Evolutionary conservation across 2,329 filamentous ascomycete genomes (phyloP).

Genomic region (Xylaria arbuscula): DNA sequence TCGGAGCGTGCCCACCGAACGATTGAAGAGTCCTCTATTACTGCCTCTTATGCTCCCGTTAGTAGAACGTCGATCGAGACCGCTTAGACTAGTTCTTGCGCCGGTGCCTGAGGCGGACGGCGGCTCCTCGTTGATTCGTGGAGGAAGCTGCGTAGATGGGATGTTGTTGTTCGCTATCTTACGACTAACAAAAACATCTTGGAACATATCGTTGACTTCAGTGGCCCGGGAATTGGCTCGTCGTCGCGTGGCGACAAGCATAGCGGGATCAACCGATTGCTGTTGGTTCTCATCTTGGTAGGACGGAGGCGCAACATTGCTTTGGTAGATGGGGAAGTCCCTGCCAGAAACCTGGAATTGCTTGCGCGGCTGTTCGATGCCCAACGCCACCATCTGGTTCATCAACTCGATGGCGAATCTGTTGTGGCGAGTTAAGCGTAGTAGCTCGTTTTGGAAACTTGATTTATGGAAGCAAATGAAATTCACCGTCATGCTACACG

Average conservation of each 20-base stretch:
- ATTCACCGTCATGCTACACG: conserved; percentile 87
- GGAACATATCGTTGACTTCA: conserved; percentile 54
- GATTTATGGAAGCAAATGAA: conserved; percentile 98
- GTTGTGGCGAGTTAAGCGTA: conserved; percentile 90
- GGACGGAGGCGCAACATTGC: conserved; percentile 51
- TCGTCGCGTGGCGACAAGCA: conserved; percentile 45
- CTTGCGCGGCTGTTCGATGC: conserved; percentile 85
- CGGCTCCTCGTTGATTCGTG: conserved; percentile 46
- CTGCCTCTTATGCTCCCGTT: conserved; percentile 38
- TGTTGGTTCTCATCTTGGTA: conserved; percentile 41
- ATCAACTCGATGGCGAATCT: conserved; percentile 94
- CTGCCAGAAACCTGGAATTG: conserved; percentile 75
- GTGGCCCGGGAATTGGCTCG: conserved; percentile 45
- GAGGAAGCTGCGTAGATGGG: conserved; percentile 40
- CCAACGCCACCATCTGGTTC: conserved; percentile 82
- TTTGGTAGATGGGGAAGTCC: conserved; percentile 71
- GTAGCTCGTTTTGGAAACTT: conserved; percentile 93
- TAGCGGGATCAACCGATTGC: conserved; percentile 42
- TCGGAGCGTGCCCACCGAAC: conserved; percentile 41
- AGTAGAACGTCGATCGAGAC: conserved; percentile 38
- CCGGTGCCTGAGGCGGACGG: conserved; percentile 44
- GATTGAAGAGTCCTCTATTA: conserved; percentile 40
- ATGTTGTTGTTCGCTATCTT: conserved; percentile 42
- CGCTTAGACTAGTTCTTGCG: conserved; percentile 41
- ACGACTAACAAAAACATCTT: conserved; percentile 60